These are phyloP conservation scores for Puccinia triticina DNA, from an alignment of 1,284 basidiomycete species.

Conservation along the genomic window DNA sequence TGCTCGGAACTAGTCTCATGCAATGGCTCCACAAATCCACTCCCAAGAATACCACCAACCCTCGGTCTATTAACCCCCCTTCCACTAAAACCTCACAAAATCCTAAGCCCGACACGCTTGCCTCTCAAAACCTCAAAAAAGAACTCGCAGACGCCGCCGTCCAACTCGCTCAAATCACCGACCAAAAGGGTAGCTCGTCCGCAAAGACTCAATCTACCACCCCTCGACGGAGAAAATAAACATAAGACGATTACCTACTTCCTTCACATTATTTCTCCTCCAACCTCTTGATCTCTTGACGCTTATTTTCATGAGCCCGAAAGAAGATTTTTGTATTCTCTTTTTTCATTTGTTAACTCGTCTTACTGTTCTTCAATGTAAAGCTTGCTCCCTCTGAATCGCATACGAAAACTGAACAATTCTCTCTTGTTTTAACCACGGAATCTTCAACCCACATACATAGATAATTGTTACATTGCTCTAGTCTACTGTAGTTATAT, in stretches of 20 bases:
- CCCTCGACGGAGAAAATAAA: constrained; percentile 18
- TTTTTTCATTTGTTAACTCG: not conserved
- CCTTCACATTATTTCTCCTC: not conserved
- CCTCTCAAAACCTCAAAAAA: constrained; percentile 28
- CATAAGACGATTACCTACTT: not conserved
- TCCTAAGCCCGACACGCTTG: not conserved
- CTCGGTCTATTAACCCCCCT: not conserved
- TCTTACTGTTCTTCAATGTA: not conserved
- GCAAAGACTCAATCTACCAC: not conserved
- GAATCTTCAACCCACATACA: too few species aligned
- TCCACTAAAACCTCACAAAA: not conserved
- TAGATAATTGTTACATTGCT: too few species aligned
- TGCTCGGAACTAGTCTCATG: constrained; percentile 46
- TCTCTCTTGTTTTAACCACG: too few species aligned
- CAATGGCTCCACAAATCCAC: constrained; percentile 38
- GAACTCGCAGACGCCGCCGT: constrained; percentile 37
- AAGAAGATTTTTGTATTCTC: not conserved
- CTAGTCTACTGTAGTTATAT: too few species aligned
- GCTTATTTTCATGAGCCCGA: not conserved
- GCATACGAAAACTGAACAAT: too few species aligned
- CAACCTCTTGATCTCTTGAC: not conserved
- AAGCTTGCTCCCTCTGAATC: too few species aligned
- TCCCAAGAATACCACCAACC: not conserved
- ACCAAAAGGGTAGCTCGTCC: not conserved
- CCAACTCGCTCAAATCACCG: constrained; percentile 25